Conservation (phyloP, 129 eudicot species). For the Lactuca sativa region DNA sequence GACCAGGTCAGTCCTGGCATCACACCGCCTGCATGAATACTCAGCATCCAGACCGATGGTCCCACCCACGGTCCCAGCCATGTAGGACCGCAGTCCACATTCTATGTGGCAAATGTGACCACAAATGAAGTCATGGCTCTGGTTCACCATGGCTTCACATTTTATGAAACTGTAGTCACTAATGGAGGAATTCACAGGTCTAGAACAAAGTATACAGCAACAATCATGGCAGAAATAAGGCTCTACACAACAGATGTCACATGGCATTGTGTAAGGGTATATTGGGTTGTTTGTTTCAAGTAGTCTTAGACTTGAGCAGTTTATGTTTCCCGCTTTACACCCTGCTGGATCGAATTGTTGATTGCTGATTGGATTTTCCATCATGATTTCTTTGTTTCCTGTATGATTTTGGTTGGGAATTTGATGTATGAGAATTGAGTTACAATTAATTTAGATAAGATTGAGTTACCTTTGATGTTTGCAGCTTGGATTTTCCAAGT, state of each 20-base stretch:
- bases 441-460: no score
- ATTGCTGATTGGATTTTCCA: slow-evolving; percentile 27
- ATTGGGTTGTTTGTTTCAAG: slow-evolving; percentile 29
- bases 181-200: slow-evolving; percentile 31
- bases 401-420: slow-evolving; percentile 20
- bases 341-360: slow-evolving; percentile 27
- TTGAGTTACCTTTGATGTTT: slow-evolving; percentile 42
- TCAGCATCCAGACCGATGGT: slow-evolving; percentile 74
- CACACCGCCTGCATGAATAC: slow-evolving; percentile 89
- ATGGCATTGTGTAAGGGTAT: slow-evolving; percentile 40
- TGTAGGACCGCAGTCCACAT: slow-evolving; percentile 71
- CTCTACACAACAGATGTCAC: slow-evolving; percentile 82
- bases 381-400: slow-evolving; percentile 39
- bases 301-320: slow-evolving; percentile 74
- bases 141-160: slow-evolving; percentile 58
- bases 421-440: not conserved
- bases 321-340: slow-evolving; percentile 79
- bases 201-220: slow-evolving; percentile 82
- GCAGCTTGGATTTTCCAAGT: slow-evolving; percentile 78
- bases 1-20: slow-evolving; percentile 70
- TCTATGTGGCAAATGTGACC: slow-evolving; percentile 78
- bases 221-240: slow-evolving; percentile 77
- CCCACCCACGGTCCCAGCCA: slow-evolving; percentile 97
- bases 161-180: slow-evolving; percentile 48
- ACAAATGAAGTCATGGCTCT: slow-evolving; percentile 41